Conservation (phyloP, 306 rosid species). For the Prunus persica region DNA sequence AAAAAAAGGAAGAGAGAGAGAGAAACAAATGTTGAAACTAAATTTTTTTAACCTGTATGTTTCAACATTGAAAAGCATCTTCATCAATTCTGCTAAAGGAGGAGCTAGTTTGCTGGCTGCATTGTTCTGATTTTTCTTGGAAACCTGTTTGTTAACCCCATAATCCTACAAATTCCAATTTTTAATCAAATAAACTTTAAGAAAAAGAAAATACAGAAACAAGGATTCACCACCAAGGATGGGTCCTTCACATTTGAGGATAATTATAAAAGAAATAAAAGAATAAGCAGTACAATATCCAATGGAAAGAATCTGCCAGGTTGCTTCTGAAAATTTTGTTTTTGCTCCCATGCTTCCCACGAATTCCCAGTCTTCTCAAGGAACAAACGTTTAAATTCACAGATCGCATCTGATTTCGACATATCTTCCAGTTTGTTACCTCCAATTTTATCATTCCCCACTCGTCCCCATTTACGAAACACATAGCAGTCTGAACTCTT, state of each 20-base stretch:
- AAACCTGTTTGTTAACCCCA: conserved; percentile 70
- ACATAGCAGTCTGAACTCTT: conserved; percentile 72
- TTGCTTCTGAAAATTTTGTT: conserved; percentile 74
- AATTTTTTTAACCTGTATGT: conserved; percentile 69
- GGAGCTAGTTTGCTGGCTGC: conserved; percentile 62
- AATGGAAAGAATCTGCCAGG: conserved; percentile 96
- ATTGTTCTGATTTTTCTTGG: conserved; percentile 46
- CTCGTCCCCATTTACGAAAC: conserved; percentile 98
- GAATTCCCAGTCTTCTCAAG: conserved; percentile 94
- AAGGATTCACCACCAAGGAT: conserved; percentile 19
- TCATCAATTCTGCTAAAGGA: conserved; percentile 76
- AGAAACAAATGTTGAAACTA: conserved; percentile 5
- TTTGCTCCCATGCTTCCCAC: conserved; percentile 98
- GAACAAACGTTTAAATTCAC: conserved; percentile 78
- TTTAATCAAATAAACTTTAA: conserved; percentile 5
- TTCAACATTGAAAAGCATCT: conserved; percentile 90
- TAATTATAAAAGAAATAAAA: conserved; percentile 14
- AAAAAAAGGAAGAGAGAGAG: neutral
- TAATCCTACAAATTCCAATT: conserved; percentile 62
- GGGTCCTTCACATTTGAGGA: neutral
- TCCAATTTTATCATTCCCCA: conserved; percentile 92
- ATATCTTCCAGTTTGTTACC: conserved; percentile 65
- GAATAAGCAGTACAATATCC: conserved; percentile 65
- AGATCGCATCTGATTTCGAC: conserved; percentile 74
- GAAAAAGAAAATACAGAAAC: neutral